These are phyloP conservation scores for Boletellus ananiceps DNA, from an alignment of 768 basidiomycete genomes.

Conservation along the genomic window DNA sequence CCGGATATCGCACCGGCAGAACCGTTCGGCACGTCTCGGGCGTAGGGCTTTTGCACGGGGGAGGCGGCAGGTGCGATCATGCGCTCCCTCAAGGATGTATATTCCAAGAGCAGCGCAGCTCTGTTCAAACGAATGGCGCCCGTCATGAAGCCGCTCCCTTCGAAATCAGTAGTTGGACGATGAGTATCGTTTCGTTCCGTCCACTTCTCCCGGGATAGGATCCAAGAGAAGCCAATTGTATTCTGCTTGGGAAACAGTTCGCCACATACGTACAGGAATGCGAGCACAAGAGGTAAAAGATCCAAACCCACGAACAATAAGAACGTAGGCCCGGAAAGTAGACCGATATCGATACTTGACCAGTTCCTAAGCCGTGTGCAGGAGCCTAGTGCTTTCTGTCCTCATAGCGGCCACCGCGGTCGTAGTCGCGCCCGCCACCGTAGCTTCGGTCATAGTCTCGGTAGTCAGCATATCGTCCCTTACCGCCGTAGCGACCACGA, in stretches of 20 bases:
- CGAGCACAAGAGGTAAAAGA: not conserved
- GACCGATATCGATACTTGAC: not conserved
- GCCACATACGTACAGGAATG: conserved; percentile 22
- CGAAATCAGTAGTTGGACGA: too few species aligned
- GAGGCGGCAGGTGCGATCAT: too few species aligned
- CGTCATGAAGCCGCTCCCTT: too few species aligned
- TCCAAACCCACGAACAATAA: not conserved
- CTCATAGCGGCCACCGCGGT: conserved; percentile 40
- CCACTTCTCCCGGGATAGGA: too few species aligned
- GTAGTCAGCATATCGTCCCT: conserved; percentile 17
- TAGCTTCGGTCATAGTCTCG: conserved; percentile 35
- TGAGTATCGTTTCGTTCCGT: too few species aligned
- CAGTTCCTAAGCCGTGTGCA: not conserved
- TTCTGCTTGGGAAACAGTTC: conserved; percentile 17
- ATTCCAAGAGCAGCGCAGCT: too few species aligned
- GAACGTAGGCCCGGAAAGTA: not conserved
- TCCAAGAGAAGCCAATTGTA: conserved; percentile 9
- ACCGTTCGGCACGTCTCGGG: too few species aligned
- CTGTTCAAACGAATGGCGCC: too few species aligned
- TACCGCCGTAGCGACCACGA: conserved; percentile 40
- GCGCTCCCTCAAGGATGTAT: too few species aligned
- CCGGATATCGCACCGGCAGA: too few species aligned
- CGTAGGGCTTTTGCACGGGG: too few species aligned
- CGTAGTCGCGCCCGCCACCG: conserved; percentile 33
- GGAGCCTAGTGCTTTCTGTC: conserved; percentile 39